These are phyloP conservation scores for Austroboletus festivus DNA, from an alignment of 768 basidiomycete genomes.

Conservation along the genomic window DNA sequence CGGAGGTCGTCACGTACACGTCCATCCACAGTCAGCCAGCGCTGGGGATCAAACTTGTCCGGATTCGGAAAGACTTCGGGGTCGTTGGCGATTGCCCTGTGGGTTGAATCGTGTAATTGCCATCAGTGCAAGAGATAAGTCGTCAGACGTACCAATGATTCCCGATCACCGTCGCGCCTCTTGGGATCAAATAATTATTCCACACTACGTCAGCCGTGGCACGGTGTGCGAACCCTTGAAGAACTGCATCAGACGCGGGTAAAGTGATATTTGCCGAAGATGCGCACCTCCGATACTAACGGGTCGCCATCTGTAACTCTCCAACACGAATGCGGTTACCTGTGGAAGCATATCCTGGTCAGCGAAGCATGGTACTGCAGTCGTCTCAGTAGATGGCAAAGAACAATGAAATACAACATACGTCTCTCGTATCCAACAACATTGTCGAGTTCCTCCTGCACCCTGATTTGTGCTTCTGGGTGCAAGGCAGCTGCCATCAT, in stretches of 20 bases:
- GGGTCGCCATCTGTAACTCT: conserved; percentile 38
- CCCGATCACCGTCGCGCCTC: conserved; percentile 36
- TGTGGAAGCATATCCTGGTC: conserved; percentile 35
- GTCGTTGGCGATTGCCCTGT: conserved; percentile 45
- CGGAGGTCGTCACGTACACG: conserved; percentile 24
- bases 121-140: no score
- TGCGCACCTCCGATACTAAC: conserved; percentile 27
- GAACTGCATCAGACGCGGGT: conserved; percentile 20
- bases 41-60: conserved; percentile 50
- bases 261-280: neutral
- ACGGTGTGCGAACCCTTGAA: conserved; percentile 58
- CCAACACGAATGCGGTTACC: conserved; percentile 36
- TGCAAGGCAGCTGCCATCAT: conserved; percentile 54
- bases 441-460: conserved; percentile 52
- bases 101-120: neutral
- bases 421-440: conserved; percentile 42
- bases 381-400: neutral
- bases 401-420: conserved; percentile 2
- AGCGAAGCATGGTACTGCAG: conserved; percentile 35
- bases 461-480: conserved; percentile 45
- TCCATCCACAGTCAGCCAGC: conserved; percentile 41
- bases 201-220: conserved; percentile 54
- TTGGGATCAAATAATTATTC: conserved; percentile 38
- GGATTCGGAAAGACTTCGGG: conserved; percentile 53
- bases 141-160: conserved; percentile 30